phyloP scores from a whole-genome alignment of 2,329 filamentous ascomycete genomes.

The Ceratocystis colombiana region DNA sequence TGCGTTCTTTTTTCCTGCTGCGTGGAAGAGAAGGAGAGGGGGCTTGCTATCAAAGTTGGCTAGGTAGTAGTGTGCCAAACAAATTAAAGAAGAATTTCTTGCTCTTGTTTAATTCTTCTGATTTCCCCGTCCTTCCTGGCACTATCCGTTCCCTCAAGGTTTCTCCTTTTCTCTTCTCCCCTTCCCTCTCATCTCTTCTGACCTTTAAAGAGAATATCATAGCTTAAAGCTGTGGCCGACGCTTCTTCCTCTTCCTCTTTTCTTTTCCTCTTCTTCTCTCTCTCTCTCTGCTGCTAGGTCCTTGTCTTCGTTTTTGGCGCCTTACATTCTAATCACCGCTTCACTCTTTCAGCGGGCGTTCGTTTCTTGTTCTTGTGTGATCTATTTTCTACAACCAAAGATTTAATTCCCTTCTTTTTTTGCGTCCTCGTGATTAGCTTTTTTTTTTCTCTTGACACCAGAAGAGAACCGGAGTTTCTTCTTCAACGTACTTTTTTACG shows the following conservation, averaged over 20 bases:
- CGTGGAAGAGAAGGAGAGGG: too few relatives aligned
- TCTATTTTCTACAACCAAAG: slow-evolving; percentile 11
- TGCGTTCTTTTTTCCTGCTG: background rate
- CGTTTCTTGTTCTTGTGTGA: slow-evolving; percentile 38
- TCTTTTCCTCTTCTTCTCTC: slow-evolving; percentile 42
- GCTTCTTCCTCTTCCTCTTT: slow-evolving; percentile 25
- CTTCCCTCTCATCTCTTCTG: slow-evolving; percentile 31
- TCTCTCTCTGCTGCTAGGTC: slow-evolving; percentile 23
- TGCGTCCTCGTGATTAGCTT: slow-evolving; percentile 26
- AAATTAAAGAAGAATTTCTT: slow-evolving; percentile 13
- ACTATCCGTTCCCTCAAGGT: slow-evolving; percentile 12
- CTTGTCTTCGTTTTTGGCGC: slow-evolving; percentile 29
- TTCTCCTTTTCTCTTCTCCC: slow-evolving; percentile 22
- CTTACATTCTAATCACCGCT: slow-evolving; percentile 47
- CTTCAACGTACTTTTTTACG: slow-evolving; percentile 28
- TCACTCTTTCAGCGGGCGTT: slow-evolving; percentile 85
- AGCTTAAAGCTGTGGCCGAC: slow-evolving; percentile 40
- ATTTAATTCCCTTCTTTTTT: slow-evolving; percentile 13
- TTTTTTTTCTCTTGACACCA: slow-evolving; percentile 27
- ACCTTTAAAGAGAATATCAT: slow-evolving; percentile 41
- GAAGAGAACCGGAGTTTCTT: slow-evolving; percentile 26
- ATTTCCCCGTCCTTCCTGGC: slow-evolving; percentile 11
- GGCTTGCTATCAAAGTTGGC: background rate
- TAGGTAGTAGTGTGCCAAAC: background rate
- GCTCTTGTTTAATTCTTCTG: slow-evolving; percentile 9